Percentiles rank a stretch among this genome's conserved stretches.
Evolutionary conservation across 768 basidiomycete species (phyloP).

Genomic region (Suillus hirtellus): DNA sequence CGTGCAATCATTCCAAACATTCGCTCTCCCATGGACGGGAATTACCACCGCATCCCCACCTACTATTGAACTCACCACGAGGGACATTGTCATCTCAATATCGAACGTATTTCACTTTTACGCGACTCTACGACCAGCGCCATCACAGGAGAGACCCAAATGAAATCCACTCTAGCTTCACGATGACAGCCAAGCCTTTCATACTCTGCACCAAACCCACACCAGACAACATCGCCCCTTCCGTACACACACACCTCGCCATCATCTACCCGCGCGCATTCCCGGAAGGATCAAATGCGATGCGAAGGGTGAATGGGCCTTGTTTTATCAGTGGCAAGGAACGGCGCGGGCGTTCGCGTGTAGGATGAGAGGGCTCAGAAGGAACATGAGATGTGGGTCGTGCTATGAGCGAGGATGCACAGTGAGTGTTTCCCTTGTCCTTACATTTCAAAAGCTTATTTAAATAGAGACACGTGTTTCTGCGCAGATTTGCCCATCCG

Average conservation of each 20-base stretch:
- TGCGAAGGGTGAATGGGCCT: not conserved
- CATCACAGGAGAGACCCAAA: not conserved
- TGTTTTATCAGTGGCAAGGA: no score
- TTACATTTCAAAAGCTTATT: no score
- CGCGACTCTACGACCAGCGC: not conserved
- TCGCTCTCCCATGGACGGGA: not conserved
- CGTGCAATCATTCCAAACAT: not conserved
- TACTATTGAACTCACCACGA: slow-evolving; percentile 3
- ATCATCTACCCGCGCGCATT: slow-evolving; percentile 86
- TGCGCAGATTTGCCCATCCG: no score
- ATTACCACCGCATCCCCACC: not conserved
- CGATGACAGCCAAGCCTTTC: slow-evolving; percentile 53
- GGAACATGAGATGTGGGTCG: no score
- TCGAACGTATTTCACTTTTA: slow-evolving; percentile 1
- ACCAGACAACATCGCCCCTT: slow-evolving; percentile 82
- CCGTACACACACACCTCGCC: slow-evolving; percentile 74
- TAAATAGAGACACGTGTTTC: no score
- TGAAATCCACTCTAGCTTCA: slow-evolving; percentile 22
- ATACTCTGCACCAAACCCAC: slow-evolving; percentile 63
- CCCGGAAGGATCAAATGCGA: slow-evolving; percentile 65
- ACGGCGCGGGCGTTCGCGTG: no score
- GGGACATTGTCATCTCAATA: not conserved
- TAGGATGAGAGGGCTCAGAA: no score
- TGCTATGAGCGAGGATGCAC: no score
- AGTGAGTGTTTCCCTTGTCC: no score